Percentiles rank a stretch among this genome's conserved stretches.
These are phyloP conservation scores for Aspergillus transmontanensis DNA, from an alignment of 2,329 filamentous ascomycete genomes.

Conservation along the genomic window DNA sequence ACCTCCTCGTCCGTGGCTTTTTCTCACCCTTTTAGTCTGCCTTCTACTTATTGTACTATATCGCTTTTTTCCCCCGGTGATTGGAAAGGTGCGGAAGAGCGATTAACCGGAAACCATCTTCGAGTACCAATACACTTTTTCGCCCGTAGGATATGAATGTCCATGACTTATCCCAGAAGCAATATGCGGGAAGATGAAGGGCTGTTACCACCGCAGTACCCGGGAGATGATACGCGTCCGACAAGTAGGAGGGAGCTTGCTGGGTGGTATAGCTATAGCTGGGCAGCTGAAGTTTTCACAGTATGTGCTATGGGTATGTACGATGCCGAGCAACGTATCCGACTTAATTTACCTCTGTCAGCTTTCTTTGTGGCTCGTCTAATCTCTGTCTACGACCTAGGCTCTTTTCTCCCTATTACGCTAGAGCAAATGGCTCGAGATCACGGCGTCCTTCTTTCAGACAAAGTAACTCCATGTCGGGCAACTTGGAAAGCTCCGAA, in stretches of 20 bases:
- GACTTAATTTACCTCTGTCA: not conserved
- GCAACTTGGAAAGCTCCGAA: slow-evolving; percentile 55
- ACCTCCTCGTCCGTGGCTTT: not conserved
- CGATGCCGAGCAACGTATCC: not conserved
- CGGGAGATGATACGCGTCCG: slow-evolving; percentile 82
- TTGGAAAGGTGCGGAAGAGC: not conserved
- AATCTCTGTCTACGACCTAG: slow-evolving; percentile 46
- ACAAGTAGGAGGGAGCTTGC: slow-evolving; percentile 85
- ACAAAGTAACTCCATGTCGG: slow-evolving; percentile 74
- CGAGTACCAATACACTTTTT: not conserved
- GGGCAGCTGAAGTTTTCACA: slow-evolving; percentile 94
- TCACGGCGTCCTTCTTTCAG: slow-evolving; percentile 81
- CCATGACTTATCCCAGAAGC: slow-evolving; percentile 30
- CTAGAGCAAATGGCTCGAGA: slow-evolving; percentile 92
- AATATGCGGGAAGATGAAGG: slow-evolving; percentile 36
- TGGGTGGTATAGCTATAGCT: slow-evolving; percentile 96
- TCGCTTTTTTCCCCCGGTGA: too few species aligned
- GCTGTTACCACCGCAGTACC: slow-evolving; percentile 59
- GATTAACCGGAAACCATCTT: not conserved
- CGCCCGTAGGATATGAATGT: slow-evolving; percentile 16
- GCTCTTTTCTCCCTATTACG: slow-evolving; percentile 93
- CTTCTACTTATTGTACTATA: too few species aligned
- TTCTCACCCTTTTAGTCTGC: not conserved
- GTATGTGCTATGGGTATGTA: slow-evolving; percentile 75
- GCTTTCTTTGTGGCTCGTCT: slow-evolving; percentile 18